A percentile compares a stretch with the other conserved stretches of the same genome.
phyloP scores from a whole-genome alignment of 495 filamentous ascomycete species.

The Amphirosellinia nigrospora region DNA sequence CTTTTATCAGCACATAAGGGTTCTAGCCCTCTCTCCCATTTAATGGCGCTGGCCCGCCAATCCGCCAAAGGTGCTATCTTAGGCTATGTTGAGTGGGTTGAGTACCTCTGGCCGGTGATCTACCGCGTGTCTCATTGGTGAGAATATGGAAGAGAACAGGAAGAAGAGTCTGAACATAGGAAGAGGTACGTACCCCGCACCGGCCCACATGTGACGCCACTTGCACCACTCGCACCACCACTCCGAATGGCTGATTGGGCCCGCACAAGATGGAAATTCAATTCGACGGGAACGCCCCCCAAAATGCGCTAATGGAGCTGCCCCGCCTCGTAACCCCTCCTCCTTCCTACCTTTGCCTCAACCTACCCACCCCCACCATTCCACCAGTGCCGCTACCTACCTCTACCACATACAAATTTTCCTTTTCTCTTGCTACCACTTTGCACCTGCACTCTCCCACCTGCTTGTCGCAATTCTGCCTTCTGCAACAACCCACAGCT shows the following conservation, averaged over 20 bases:
- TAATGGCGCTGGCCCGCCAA: neutral
- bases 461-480: slow-evolving; percentile 23
- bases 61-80: neutral
- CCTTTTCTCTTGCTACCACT: slow-evolving; percentile 13
- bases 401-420: slow-evolving; percentile 28
- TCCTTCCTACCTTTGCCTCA: slow-evolving; percentile 1
- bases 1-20: slow-evolving; percentile 9
- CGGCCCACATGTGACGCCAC: slow-evolving; percentile 18
- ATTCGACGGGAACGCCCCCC: slow-evolving; percentile 14
- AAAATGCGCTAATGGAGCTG: slow-evolving; percentile 22
- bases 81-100: neutral
- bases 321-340: slow-evolving; percentile 26
- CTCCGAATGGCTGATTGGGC: slow-evolving; percentile 16
- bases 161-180: neutral
- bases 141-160: neutral
- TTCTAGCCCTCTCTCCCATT: slow-evolving; percentile 13
- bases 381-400: slow-evolving; percentile 11
- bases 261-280: slow-evolving; percentile 25
- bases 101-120: neutral
- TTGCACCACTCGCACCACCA: slow-evolving; percentile 9
- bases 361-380: neutral
- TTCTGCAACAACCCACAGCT: slow-evolving; percentile 36
- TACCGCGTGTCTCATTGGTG: neutral
- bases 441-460: slow-evolving; percentile 22
- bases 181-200: slow-evolving; percentile 22